These are phyloP conservation scores for Polychaeton citri DNA, from an alignment of 2,329 filamentous ascomycete genomes.

Conservation along the genomic window DNA sequence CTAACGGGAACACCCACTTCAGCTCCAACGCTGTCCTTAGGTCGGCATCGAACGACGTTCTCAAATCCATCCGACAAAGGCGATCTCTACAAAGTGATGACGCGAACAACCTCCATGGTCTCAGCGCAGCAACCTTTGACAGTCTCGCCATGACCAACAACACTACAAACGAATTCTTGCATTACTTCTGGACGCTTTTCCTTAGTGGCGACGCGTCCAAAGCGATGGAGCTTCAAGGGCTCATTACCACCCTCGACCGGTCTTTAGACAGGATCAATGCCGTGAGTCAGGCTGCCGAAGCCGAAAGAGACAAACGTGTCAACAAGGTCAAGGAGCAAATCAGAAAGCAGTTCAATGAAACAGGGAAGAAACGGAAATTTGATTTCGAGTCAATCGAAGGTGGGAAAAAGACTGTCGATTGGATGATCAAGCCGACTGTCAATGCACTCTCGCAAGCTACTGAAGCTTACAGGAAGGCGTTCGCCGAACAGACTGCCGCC, in stretches of 20 bases:
- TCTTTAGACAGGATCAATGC: slow-evolving; percentile 67
- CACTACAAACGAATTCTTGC: slow-evolving; percentile 88
- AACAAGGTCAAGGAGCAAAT: slow-evolving; percentile 56
- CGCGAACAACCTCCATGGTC: slow-evolving; percentile 17
- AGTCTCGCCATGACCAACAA: slow-evolving; percentile 67
- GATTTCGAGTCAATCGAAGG: slow-evolving; percentile 58
- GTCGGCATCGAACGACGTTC: slow-evolving; percentile 52
- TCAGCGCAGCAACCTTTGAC: slow-evolving; percentile 41
- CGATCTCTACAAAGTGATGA: slow-evolving; percentile 8
- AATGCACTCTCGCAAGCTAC: slow-evolving; percentile 57
- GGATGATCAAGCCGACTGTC: slow-evolving; percentile 62
- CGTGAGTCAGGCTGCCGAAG: slow-evolving; percentile 68
- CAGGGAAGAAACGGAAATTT: slow-evolving; percentile 54
- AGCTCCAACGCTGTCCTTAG: slow-evolving; percentile 56
- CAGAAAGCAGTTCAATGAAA: slow-evolving; percentile 54
- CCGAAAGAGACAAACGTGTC: slow-evolving; percentile 54
- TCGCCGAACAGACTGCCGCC: slow-evolving; percentile 42
- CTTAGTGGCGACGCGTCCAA: slow-evolving; percentile 68
- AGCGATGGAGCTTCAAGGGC: slow-evolving; percentile 64
- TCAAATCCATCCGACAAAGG: slow-evolving; percentile 48
- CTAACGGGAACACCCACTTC: slow-evolving; percentile 34
- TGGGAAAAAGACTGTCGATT: slow-evolving; percentile 60
- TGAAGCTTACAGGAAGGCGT: slow-evolving; percentile 55
- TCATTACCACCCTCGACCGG: slow-evolving; percentile 68
- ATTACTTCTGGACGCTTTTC: slow-evolving; percentile 92